Evolutionary conservation across 805 yeast species (phyloP).

Genomic region (Ogataea ganodermae): DNA sequence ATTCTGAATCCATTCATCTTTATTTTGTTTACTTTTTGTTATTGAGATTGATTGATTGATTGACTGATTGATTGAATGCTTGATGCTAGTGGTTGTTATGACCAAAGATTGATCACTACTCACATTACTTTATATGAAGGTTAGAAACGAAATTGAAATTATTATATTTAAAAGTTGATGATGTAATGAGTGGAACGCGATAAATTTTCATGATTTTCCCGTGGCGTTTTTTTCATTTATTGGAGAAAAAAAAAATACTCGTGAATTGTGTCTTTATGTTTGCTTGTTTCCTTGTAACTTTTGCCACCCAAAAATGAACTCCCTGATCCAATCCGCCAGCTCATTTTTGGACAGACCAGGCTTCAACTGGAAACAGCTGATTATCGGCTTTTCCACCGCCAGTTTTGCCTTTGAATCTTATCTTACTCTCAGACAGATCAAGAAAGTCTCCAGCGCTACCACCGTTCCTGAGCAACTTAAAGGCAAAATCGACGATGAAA

Average conservation of each 20-base stretch:
- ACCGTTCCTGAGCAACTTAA: constrained; percentile 70
- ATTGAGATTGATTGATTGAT: constrained; percentile 8
- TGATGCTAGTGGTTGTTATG: constrained; percentile 10
- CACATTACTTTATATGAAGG: constrained; percentile 13
- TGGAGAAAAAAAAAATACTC: not conserved
- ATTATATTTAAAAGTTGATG: constrained; percentile 2
- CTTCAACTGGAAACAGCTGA: constrained; percentile 78
- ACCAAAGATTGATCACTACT: constrained; percentile 7
- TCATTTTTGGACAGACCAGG: constrained; percentile 62
- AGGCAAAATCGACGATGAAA: constrained; percentile 67
- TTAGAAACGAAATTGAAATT: constrained; percentile 15
- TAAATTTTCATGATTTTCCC: not conserved
- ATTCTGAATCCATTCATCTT: constrained; percentile 21
- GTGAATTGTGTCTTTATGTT: not conserved
- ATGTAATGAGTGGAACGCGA: not conserved
- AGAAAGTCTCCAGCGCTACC: constrained; percentile 50
- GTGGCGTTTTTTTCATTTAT: not conserved
- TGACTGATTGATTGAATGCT: constrained; percentile 8
- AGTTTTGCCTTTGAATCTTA: constrained; percentile 76
- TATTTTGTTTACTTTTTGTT: constrained; percentile 14
- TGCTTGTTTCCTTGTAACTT: not conserved
- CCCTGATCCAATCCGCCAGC: constrained; percentile 42
- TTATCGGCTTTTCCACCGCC: constrained; percentile 72
- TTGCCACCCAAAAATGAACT: constrained; percentile 19
- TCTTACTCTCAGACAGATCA: constrained; percentile 75